Evolutionary conservation across 352 stramenopile species (phyloP).

Genomic region (Globisporangium emineosum): DNA sequence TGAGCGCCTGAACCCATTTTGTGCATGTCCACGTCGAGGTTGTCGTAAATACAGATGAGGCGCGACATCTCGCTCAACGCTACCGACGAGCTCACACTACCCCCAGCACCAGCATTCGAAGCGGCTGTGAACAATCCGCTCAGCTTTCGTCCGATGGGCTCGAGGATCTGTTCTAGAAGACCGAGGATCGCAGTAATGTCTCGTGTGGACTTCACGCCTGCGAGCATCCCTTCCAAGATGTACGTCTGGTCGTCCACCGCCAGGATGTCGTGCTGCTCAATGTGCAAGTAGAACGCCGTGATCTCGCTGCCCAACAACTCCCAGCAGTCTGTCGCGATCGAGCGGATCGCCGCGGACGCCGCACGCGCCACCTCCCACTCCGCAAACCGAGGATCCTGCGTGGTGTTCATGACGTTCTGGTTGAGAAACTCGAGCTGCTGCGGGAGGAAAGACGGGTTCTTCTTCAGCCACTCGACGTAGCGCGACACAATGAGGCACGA

Average conservation of each 20-base stretch:
- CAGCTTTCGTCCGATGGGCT: constrained; percentile 57
- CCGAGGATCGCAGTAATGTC: constrained; percentile 43
- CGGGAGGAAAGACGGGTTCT: constrained; percentile 42
- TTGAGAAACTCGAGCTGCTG: constrained; percentile 72
- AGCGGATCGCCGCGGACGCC: constrained; percentile 63
- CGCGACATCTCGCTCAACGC: constrained; percentile 69
- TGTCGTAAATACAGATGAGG: constrained; percentile 84
- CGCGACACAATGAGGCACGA: constrained; percentile 83
- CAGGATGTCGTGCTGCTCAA: constrained; percentile 68
- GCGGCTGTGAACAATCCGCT: constrained; percentile 38
- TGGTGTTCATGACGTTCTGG: constrained; percentile 56
- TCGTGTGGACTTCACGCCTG: constrained; percentile 43
- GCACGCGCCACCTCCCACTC: constrained; percentile 81
- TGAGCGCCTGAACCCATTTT: constrained; percentile 11
- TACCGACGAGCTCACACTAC: constrained; percentile 31
- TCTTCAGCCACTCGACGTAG: constrained; percentile 69
- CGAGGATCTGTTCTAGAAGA: constrained; percentile 67
- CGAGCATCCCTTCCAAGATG: constrained; percentile 77
- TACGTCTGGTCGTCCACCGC: constrained; percentile 79
- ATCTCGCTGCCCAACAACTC: constrained; percentile 57
- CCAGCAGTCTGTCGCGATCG: constrained; percentile 81
- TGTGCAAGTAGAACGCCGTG: constrained; percentile 73
- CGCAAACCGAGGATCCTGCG: constrained; percentile 35
- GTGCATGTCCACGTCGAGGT: constrained; percentile 46
- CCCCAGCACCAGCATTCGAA: constrained; percentile 15